These are phyloP conservation scores for Quercus rubra DNA, from an alignment of 306 rosid genomes.

Conservation along the genomic window DNA sequence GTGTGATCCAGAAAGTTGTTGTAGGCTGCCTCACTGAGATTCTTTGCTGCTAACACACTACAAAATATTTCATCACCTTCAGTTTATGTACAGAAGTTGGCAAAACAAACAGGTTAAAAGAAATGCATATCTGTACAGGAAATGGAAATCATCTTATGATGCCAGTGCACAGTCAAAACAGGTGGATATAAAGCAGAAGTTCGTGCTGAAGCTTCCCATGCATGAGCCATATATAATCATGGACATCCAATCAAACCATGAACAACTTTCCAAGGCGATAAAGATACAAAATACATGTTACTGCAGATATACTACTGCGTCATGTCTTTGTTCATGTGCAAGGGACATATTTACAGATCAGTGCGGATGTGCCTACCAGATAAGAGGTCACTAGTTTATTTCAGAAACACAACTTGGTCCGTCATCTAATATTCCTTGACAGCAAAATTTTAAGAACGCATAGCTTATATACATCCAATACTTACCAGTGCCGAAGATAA, in stretches of 20 bases:
- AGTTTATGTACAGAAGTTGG: slow-evolving; percentile 12
- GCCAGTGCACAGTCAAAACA: background rate
- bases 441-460: background rate
- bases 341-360: background rate
- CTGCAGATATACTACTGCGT: background rate
- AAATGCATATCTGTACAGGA: background rate
- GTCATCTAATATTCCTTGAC: background rate
- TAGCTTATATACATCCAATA: slow-evolving; percentile 3
- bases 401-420: background rate
- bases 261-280: background rate
- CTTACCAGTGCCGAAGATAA: slow-evolving; percentile 94
- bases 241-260: background rate
- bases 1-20: slow-evolving; percentile 88
- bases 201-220: background rate
- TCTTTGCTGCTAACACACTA: slow-evolving; percentile 88
- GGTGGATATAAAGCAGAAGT: background rate
- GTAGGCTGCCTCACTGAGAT: slow-evolving; percentile 55
- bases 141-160: background rate
- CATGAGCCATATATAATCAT: background rate
- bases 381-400: background rate
- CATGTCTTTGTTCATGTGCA: background rate
- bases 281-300: background rate
- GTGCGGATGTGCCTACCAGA: background rate
- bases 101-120: background rate
- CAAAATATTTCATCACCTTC: slow-evolving; percentile 13